Evolutionary conservation across 257 asterid genomes (phyloP).

Genomic region (Penstemon barbatus): DNA sequence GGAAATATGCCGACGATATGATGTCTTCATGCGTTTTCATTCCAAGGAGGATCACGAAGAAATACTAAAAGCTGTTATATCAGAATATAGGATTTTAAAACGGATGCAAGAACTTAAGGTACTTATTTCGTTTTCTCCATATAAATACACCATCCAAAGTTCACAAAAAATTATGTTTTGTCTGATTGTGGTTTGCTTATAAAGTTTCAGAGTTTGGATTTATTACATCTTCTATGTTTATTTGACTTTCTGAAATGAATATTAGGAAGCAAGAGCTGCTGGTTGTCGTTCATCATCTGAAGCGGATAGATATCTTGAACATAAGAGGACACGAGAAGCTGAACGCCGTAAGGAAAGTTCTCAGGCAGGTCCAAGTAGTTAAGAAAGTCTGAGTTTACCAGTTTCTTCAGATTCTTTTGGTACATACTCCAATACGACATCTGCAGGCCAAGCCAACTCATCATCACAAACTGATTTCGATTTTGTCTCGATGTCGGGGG

Average conservation of each 20-base stretch:
- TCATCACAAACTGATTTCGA: constrained; percentile 39
- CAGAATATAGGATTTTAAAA: constrained; percentile 58
- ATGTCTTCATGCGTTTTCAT: constrained; percentile 73
- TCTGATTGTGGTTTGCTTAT: neutral
- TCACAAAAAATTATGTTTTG: neutral
- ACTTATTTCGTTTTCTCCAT: constrained; percentile 3
- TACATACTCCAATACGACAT: constrained; percentile 46
- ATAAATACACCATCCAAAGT: neutral
- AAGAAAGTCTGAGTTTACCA: constrained; percentile 46
- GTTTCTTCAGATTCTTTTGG: constrained; percentile 58
- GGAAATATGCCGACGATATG: constrained; percentile 59
- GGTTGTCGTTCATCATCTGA: constrained; percentile 72
- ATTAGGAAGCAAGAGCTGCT: constrained; percentile 79
- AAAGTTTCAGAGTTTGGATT: neutral
- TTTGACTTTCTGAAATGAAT: constrained; percentile 1
- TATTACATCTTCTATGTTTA: too few species aligned
- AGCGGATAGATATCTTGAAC: constrained; percentile 68
- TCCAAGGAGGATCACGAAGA: constrained; percentile 75
- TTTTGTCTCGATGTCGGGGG: constrained; percentile 44
- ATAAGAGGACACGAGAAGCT: constrained; percentile 47
- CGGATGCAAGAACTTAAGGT: constrained; percentile 80
- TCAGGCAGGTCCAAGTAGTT: constrained; percentile 58
- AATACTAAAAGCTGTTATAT: constrained; percentile 49
- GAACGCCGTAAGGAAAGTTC: constrained; percentile 52
- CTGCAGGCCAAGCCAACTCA: constrained; percentile 48